Percentiles rank a stretch among this genome's conserved stretches.
phyloP scores from a whole-genome alignment of 495 filamentous ascomycete species.

The Aspergillus cristatus region DNA sequence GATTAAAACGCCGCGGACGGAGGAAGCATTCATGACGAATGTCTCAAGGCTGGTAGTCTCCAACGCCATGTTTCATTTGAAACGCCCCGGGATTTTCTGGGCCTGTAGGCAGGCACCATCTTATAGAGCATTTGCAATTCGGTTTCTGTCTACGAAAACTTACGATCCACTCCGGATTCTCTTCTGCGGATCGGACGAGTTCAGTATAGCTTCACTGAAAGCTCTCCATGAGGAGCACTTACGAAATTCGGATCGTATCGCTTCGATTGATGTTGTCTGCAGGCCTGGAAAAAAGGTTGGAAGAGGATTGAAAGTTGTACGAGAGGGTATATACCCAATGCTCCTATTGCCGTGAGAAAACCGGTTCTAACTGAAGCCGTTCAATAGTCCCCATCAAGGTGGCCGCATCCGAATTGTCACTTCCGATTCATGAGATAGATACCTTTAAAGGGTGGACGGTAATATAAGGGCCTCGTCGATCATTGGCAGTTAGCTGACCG shows the following conservation, averaged over 20 bases:
- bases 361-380: constrained; percentile 7
- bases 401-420: constrained; percentile 49
- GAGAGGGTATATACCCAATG: constrained; percentile 58
- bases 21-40: too few species aligned
- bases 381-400: constrained; percentile 62
- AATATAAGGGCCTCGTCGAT: constrained; percentile 9
- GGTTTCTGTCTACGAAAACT: constrained; percentile 23
- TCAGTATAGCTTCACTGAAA: constrained; percentile 71
- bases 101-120: constrained; percentile 9
- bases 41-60: too few species aligned
- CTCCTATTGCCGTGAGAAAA: constrained; percentile 1
- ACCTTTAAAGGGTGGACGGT: constrained; percentile 78
- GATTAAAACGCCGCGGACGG: too few species aligned
- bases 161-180: constrained; percentile 73
- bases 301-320: constrained; percentile 59
- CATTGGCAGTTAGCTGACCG: constrained; percentile 7
- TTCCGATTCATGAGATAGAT: constrained; percentile 65
- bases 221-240: constrained; percentile 56
- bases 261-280: constrained; percentile 82
- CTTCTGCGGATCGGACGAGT: constrained; percentile 91
- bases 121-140: constrained; percentile 6
- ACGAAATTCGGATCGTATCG: constrained; percentile 47
- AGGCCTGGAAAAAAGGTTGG: constrained; percentile 67
- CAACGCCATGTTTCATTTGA: constrained; percentile 18
- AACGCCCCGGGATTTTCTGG: constrained; percentile 13